Evolutionary conservation across 345 rosid genomes (phyloP), one percentile per base, ranked within the genome.

Genomic region (Acer negundo): DNA sequence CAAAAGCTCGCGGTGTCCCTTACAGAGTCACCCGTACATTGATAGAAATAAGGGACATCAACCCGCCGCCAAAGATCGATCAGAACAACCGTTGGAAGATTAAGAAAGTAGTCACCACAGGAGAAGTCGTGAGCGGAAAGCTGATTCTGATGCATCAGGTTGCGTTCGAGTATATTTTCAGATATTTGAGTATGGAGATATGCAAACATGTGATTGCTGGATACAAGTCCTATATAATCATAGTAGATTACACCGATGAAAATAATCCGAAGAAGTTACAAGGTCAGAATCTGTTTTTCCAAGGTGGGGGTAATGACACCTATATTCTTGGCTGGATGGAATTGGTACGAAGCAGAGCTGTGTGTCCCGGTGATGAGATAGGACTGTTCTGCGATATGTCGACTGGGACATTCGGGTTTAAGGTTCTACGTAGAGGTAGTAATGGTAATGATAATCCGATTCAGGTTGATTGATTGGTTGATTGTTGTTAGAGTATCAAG

Each of bases 371-470:
- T 7, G 89, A 79, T 12, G 84, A 85, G 75, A 49, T 87, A 5
- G 86, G 85, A 0, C 56, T 87, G 70, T 81, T 80, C 10, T 85
- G 80, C 83, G 87, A 87, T 17, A 79, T 76, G 42, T 53, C 80
- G 17, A 23, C 67, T 16, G 62, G 62, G 2, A 46, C 68, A 17
- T 79, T 84, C 49, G 69, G 80, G 40, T 79, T 87, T 26, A 85
- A 82, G 80, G 17, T 85, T 4, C 42, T 81, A 28, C 74, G 77
- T 11, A 68, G 38, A 31, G 38, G 38, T 31, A 3, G 31, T 28
- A 78, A 6, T 28, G 31, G 31, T 28, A 28, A 3, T 28, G 76
- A 44, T 19, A 16, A 46, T 31, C 38, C 61, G 1, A 15, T 49
- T 49, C 17, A 49, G 55, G 55, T 56, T 56, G 62, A 56, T 56